Percentiles rank a stretch among this genome's conserved stretches.
phyloP scores from a whole-genome alignment of 768 basidiomycete species.

The Xanthoconium stramineum region DNA sequence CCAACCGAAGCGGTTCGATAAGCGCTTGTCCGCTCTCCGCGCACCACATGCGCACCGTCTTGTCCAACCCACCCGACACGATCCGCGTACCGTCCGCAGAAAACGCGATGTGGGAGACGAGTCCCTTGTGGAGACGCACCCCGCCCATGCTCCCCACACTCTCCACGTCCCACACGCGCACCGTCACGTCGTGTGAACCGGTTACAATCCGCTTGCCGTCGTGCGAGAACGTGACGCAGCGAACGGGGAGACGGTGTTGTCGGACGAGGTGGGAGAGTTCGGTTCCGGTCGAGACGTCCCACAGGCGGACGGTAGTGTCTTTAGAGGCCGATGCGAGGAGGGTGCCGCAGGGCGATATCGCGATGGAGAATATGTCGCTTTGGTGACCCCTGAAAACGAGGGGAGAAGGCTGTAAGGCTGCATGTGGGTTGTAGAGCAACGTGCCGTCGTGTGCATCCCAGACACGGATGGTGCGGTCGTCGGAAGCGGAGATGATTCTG shows the following conservation, averaged over 20 bases:
- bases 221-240: slow-evolving; percentile 26
- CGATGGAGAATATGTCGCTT: slow-evolving; percentile 26
- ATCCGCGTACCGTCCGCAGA: slow-evolving; percentile 27
- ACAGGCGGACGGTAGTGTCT: slow-evolving; percentile 31
- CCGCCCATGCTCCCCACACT: slow-evolving; percentile 27
- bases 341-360: slow-evolving; percentile 30
- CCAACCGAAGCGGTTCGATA: slow-evolving; percentile 19
- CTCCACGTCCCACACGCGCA: slow-evolving; percentile 33
- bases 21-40: slow-evolving; percentile 19
- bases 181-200: slow-evolving; percentile 21
- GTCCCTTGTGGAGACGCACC: slow-evolving; percentile 25
- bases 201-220: slow-evolving; percentile 30
- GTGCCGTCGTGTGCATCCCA: slow-evolving; percentile 27
- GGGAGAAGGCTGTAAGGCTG: slow-evolving; percentile 2
- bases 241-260: slow-evolving; percentile 25
- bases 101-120: slow-evolving; percentile 27
- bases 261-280: slow-evolving; percentile 28
- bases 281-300: slow-evolving; percentile 18
- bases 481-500: slow-evolving; percentile 30
- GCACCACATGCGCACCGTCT: slow-evolving; percentile 31
- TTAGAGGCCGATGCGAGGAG: slow-evolving; percentile 31
- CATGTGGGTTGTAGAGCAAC: slow-evolving; percentile 11
- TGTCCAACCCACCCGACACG: slow-evolving; percentile 30
- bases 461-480: slow-evolving; percentile 28
- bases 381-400: slow-evolving; percentile 19